Conservation (phyloP, 2,329 filamentous ascomycete species). For the Cordyceps cateniannulata region DNA sequence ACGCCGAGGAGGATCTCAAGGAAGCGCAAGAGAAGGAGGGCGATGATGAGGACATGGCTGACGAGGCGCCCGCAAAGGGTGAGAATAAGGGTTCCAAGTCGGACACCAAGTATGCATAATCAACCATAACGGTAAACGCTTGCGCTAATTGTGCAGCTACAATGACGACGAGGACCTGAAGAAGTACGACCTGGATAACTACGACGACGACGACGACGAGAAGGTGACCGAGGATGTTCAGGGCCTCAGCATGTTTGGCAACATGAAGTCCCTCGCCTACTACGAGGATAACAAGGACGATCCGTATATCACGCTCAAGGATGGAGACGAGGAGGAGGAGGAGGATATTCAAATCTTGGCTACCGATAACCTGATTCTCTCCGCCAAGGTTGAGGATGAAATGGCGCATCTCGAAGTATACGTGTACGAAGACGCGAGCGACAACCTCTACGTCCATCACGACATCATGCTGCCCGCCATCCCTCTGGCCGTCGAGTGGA, state of each 20-base stretch:
- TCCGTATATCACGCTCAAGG: constrained; percentile 87
- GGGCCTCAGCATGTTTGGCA: constrained; percentile 88
- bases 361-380: constrained; percentile 86
- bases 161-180: constrained; percentile 80
- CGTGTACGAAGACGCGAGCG: constrained; percentile 89
- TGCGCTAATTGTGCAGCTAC: constrained; percentile 27
- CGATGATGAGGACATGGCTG: constrained; percentile 29
- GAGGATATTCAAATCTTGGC: constrained; percentile 91
- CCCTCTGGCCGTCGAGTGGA: constrained; percentile 90
- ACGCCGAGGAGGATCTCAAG: constrained; percentile 80
- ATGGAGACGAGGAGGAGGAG: constrained; percentile 65
- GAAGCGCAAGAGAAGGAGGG: constrained; percentile 52
- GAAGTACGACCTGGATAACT: constrained; percentile 94
- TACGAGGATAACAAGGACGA: constrained; percentile 93
- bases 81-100: constrained; percentile 22
- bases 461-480: constrained; percentile 99
- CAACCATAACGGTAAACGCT: not conserved
- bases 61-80: constrained; percentile 21
- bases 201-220: constrained; percentile 66
- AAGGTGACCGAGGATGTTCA: constrained; percentile 46
- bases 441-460: constrained; percentile 98
- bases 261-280: constrained; percentile 87
- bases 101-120: constrained; percentile 33
- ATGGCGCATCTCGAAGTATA: constrained; percentile 95
- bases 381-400: constrained; percentile 93